A percentile compares a stretch with the other conserved stretches of the same genome.
Evolutionary conservation across 225 moss, liverwort and hornwort genomes (phyloP).

Genomic region (Neckera pumila): DNA sequence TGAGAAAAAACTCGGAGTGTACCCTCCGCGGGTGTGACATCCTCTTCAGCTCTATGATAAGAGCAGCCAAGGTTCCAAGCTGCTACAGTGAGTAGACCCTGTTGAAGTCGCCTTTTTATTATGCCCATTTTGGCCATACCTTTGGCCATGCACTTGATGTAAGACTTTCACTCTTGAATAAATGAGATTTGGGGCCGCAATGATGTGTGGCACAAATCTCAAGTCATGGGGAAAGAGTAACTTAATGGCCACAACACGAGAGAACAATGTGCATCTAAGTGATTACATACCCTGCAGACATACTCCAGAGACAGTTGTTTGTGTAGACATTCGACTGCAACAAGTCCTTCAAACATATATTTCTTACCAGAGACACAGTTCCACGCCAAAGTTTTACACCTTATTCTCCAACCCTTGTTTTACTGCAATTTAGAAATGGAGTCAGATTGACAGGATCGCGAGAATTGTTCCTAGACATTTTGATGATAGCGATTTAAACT

Average conservation of each 20-base stretch:
- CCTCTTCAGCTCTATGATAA: not conserved
- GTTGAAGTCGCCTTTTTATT: not conserved
- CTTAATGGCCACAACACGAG: not conserved
- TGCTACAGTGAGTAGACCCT: not conserved
- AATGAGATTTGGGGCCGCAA: not conserved
- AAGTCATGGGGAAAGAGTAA: not conserved
- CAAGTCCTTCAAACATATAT: not conserved
- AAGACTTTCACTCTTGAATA: not conserved
- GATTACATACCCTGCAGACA: not conserved
- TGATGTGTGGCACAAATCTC: not conserved
- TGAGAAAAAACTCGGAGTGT: conserved; percentile 1
- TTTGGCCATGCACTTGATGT: not conserved
- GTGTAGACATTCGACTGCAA: not conserved
- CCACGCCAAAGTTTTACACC: not conserved
- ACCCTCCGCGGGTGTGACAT: not conserved
- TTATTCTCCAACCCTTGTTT: conserved; percentile 3
- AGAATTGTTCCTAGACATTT: not conserved
- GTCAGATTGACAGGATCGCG: not conserved
- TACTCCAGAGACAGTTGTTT: not conserved
- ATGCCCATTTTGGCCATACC: not conserved
- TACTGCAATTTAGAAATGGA: conserved; percentile 5
- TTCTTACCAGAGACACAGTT: not conserved
- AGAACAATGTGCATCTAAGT: not conserved
- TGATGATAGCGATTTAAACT: not conserved
- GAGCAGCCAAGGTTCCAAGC: not conserved